These are phyloP conservation scores for Camelina laxa DNA, from an alignment of 345 rosid species.

Conservation along the genomic window DNA sequence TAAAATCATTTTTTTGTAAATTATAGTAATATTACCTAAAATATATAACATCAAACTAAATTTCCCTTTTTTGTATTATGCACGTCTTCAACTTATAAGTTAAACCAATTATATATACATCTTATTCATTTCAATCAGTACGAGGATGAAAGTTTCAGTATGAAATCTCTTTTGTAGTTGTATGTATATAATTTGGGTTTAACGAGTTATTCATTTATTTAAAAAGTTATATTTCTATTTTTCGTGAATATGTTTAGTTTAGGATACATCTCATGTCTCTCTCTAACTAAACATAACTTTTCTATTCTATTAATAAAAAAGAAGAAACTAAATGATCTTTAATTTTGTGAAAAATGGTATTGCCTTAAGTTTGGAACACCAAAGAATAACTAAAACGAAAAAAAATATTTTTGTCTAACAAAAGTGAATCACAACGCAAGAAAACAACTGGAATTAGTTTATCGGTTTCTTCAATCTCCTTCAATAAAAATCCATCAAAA, in stretches of 20 bases:
- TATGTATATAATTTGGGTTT: not conserved
- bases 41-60: too few species aligned
- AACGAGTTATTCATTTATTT: not conserved
- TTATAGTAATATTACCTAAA: too few species aligned
- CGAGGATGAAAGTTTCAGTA: not conserved
- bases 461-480: constrained; percentile 22
- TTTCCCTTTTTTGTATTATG: too few species aligned
- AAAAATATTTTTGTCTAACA: constrained; percentile 15
- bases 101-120: not conserved
- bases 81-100: not conserved
- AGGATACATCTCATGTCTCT: constrained; percentile 1
- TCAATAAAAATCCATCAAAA: constrained; percentile 36
- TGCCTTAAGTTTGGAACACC: constrained; percentile 35
- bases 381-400: constrained; percentile 23
- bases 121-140: not conserved
- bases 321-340: not conserved
- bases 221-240: not conserved
- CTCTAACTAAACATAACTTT: constrained; percentile 38
- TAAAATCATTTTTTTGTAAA: too few species aligned
- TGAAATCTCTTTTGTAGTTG: not conserved
- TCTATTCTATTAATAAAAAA: constrained; percentile 31
- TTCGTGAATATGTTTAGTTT: not conserved
- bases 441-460: constrained; percentile 36
- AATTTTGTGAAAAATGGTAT: not conserved
- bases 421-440: constrained; percentile 36